These are phyloP conservation scores for Aspergillus sp. DNA, from an alignment of 2,329 filamentous ascomycete genomes.

Conservation along the genomic window DNA sequence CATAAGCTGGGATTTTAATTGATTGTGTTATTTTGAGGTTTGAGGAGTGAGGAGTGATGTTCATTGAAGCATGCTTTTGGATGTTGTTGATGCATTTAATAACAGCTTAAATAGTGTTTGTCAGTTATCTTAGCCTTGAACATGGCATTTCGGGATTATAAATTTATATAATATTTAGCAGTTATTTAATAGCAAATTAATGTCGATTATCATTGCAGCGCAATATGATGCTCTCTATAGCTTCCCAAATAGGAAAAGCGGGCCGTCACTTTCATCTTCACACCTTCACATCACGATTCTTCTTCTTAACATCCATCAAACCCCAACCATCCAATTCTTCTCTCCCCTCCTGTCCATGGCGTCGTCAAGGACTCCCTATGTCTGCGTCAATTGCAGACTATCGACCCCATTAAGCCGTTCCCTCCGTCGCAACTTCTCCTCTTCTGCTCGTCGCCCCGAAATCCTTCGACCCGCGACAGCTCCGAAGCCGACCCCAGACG, in stretches of 20 bases:
- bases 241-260: background rate
- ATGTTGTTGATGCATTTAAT: no score
- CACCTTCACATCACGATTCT: background rate
- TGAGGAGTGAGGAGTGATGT: no score
- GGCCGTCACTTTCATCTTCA: background rate
- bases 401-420: constrained; percentile 7
- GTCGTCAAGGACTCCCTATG: constrained; percentile 20
- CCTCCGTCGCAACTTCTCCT: constrained; percentile 14
- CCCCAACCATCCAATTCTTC: background rate
- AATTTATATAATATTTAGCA: background rate
- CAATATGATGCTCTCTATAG: no score
- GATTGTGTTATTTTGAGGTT: no score
- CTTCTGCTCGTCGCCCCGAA: constrained; percentile 17
- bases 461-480: constrained; percentile 60
- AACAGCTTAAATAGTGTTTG: no score
- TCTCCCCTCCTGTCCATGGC: constrained; percentile 16
- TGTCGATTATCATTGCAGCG: no score
- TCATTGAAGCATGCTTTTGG: no score
- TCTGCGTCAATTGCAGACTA: constrained; percentile 31
- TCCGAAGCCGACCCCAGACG: constrained; percentile 73
- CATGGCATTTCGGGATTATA: background rate
- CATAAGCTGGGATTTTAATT: constrained; percentile 63
- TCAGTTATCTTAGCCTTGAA: no score
- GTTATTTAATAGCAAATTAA: background rate
- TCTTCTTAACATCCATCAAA: background rate